Base-by-base conservation (phyloP, 805 yeast species). In the Yamadazyma ubonensis region DNA sequence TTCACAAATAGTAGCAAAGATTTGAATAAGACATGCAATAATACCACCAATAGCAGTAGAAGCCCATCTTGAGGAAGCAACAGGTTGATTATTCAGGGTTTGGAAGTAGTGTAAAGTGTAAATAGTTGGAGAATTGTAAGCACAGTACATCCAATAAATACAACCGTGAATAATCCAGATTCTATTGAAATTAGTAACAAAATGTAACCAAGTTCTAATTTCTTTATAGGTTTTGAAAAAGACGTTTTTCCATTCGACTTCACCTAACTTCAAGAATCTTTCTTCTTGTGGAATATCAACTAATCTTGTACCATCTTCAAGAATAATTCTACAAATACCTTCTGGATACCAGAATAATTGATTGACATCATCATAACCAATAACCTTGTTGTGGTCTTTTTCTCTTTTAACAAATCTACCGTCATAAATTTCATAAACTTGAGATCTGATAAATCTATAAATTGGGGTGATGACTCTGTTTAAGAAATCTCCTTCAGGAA, bases 311-410 rank as follows among this genome's bases (percentile, higher is more conserved):
- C 96, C 96, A 61, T 93, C 98, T 60, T 85, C 93, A 55, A 91
- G 78, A 36, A 83, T 78, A 54, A 93, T 90, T 67, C 93, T 83
- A 44, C 95, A 83, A 50, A 93, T 86, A 76, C 99, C 99, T 70
- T 95, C 98, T 34, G 98, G 97, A 69, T 95, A 93, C 99, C 99
- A 93, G 71, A 95, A 93, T 54, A 93, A 76, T 75, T 93, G 99
- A 67, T 93, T 93, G 45, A 93, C 95, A 73, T 93, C 99, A 72
- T 93, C 99, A 65, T 93, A 93, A 65, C 99, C 95, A 55, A 86
- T 76, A 48, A 86, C 71, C 50, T 79, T 71, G 67, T 82, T 82
- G 66, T 86, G 95, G 62, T 86, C 95, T 59, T 71, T 81, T 71
- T 86, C 93, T 70, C 95, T 83, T 64, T 85, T 85, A 45, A 85